A percentile compares a stretch with the other conserved stretches of the same genome.
Conservation (phyloP, 345 rosid species). For the Syzygium oleosum region DNA sequence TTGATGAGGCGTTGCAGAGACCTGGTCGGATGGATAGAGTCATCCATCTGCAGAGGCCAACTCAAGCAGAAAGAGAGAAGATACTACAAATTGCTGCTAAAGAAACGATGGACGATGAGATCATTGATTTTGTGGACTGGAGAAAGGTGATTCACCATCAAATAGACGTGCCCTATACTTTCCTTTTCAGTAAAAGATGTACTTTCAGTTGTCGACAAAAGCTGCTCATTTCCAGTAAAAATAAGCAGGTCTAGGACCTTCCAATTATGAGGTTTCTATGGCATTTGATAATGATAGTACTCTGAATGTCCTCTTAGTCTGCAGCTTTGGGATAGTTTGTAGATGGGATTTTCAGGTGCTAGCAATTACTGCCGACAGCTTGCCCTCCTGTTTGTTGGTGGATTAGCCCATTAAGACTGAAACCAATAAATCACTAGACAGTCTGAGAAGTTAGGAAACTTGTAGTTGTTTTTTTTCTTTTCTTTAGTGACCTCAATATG, state of each 20-base stretch:
- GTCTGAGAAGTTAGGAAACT: not conserved
- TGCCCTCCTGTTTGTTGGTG: not conserved
- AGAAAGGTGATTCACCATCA: constrained; percentile 46
- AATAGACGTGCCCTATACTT: not conserved
- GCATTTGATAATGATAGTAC: not conserved
- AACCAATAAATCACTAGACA: not conserved
- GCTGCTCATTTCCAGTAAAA: not conserved
- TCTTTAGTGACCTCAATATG: not conserved
- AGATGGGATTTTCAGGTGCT: not conserved
- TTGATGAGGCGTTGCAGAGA: constrained; percentile 83
- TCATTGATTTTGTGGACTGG: constrained; percentile 80
- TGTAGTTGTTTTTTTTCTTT: not conserved
- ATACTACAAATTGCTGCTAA: constrained; percentile 66
- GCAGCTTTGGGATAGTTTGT: not conserved
- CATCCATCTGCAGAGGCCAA: constrained; percentile 84
- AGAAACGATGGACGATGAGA: constrained; percentile 80
- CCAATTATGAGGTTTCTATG: not conserved
- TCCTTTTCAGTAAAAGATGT: not conserved
- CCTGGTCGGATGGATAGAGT: constrained; percentile 98
- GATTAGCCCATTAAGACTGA: not conserved
- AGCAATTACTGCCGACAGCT: not conserved
- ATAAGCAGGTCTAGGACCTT: not conserved
- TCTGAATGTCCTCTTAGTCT: not conserved
- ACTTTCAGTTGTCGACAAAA: not conserved
- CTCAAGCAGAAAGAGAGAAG: constrained; percentile 86